Evolutionary conservation across 192 early-diverging fungal species (phyloP), one percentile per base, ranked within the genome.

Genomic region (Jimgerdemannia lactiflua): DNA sequence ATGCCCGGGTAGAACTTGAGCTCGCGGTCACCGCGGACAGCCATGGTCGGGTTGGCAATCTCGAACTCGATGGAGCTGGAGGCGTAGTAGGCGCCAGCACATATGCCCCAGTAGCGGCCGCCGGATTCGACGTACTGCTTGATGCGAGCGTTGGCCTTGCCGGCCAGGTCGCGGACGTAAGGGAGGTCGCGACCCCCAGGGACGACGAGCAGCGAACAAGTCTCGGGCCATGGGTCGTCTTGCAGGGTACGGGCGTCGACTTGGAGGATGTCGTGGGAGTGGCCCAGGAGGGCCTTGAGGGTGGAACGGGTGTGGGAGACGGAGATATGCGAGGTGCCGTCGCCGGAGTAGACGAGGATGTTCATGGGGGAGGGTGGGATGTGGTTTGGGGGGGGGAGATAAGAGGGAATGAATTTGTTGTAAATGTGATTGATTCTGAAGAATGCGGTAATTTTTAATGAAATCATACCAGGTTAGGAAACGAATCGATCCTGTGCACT

Each of bases 61-160:
- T 97, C 93, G 84, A 98, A 97, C 77, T 93, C 91, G 39, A 95
- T 90, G 18, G 80, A 78, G 4, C 77, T 79, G 41, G 86, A 84
- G 4, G 86, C 94, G 79, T 94, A 98, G 81, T 97, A 97, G 3
- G 85, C 88, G 20, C 97, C 98, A 0, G 95, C 95, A 71, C 98
- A 97, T 7, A 99, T 91, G 0, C 98, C 98, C 69, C 96, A 82
- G 81, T 95, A 99, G 29, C 87, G 82, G 3, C 98, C 98, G 66
- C 96, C 97, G 19, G 70, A 72, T 19, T 80, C 67, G 10, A 97
- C 92, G 85, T 89, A 96, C 17, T 81, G 75, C 3, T 72, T 74
- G 70, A 98, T 93, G 6, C 87, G 87, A 3, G 67, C 75, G 65
- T 91, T 95, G 65, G 80, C 84, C 39, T 76, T 74, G 9, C 90